Base-by-base conservation (phyloP, 495 filamentous ascomycete genomes). In the Oidiodendron maius region DNA sequence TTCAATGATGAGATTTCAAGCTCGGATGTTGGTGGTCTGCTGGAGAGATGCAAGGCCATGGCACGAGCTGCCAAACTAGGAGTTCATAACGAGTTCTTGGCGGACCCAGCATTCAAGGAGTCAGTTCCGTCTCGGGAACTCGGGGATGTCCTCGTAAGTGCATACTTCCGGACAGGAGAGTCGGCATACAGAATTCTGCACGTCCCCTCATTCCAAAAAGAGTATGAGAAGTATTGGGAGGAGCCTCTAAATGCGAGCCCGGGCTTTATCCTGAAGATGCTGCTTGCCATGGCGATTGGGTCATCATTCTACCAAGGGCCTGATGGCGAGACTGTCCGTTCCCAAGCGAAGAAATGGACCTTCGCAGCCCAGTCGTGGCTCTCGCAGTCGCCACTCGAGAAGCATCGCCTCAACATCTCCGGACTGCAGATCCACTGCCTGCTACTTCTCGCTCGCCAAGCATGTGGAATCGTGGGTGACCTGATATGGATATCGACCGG, bases 141-240 rank as follows among this genome's bases (percentile, higher is more conserved):
- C 2, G 66, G 74, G 3, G 78, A 86, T 51, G 48, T 62, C 28
- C 64, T 82, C 46, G 61, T 75, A n/a, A 52, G 63, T 9, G 44
- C 74, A 2, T 86, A 86, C 61, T 68, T 83, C 26, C 59, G 64
- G 2, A 75, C 68, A 3, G 78, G 79, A 40, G 82, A 86, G 56
- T 74, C 71, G 0, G 72, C 67, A 2, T 67, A 74, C 52, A 69
- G 80, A 13, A 73, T 84, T 25, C 47, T 84, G 10, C 82, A 84
- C 48, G 53, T 72, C 2, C 78, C 78, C 11, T 76, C 64, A 0
- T 84, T 84, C 44, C 60, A 68, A 51, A 52, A 60, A 12, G 71
- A 80, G 28, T 82, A 83, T 59, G 61, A 64, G 16, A 59, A 47
- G 3, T 76, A 71, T 55, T 82, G 77, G 79, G 50, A 55, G 2